Base-by-base conservation (phyloP, 208 protist species). In the Spongospora subterranea region DNA sequence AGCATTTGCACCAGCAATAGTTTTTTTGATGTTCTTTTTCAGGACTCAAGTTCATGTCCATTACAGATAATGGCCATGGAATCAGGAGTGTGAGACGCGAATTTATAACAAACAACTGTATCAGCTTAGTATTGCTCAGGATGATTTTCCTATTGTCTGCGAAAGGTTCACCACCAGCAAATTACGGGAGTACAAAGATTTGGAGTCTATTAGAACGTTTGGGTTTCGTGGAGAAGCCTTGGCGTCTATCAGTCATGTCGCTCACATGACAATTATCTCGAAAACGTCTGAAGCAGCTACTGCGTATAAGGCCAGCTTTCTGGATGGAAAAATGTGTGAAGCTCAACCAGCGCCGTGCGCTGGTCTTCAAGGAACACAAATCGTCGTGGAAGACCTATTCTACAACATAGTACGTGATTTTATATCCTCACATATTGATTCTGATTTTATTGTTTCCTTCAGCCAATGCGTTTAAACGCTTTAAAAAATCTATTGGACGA, bases 181-280 rank as follows among this genome's bases (percentile, higher is more conserved):
- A 89, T 20, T 97, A 24, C 13, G 88, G 6, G 45, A 64, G 0
- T 98, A 96, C 92, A 54, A 93, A 11, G 96, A 98, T 88, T 46
- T 97, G 0, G 13, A 92, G 35, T 88, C 17, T 0, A 91, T 98
- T 1, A 29, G 1, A 24, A 97, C 96, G 0, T 98, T 96, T 93
- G 98, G 98, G 20, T 99, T 99, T 92, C 94, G 98, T 35, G 98
- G 98, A 0, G 98, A 99, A 92, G 98, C 98, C n/a, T 93, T 99
- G 40, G 96, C 97, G 77, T 97, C 97, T 6, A 94, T 91, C 11
- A 65, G 41, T 11, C 90, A 94, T 88, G 50, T 94, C 24, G 93
- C 93, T 0, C 46, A 82, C 0, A 43, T 94, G 20, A 90, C 92
- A 32, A 94, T 93, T 17, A 94, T 90, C 11, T 92, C 92, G 65